Conservation (phyloP, 83 land plant genomes). For the Diphasiastrum complanatum region DNA sequence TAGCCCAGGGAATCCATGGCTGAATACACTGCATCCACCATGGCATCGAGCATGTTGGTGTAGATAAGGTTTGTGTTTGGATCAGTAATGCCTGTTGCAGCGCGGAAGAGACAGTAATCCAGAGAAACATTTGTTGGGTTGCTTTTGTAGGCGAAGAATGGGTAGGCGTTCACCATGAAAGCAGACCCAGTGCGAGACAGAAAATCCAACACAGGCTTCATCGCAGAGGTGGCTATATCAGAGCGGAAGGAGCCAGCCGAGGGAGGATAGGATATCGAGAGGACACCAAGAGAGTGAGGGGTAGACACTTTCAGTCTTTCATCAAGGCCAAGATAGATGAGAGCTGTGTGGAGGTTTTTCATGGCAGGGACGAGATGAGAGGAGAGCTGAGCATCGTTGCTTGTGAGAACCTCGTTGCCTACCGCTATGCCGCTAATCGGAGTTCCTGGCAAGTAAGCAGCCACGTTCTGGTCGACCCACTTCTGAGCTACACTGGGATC, state of each 20-base stretch:
- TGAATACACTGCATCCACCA: constrained; percentile 35
- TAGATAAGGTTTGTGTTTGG: constrained; percentile 26
- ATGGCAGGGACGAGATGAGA: constrained; percentile 14
- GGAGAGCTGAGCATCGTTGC: neutral
- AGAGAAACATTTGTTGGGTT: constrained; percentile 24
- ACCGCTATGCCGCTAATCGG: constrained; percentile 11
- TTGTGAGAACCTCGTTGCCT: constrained; percentile 17
- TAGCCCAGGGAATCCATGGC: constrained; percentile 34
- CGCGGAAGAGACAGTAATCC: constrained; percentile 29
- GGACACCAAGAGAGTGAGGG: constrained; percentile 7
- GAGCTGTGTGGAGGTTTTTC: constrained; percentile 11
- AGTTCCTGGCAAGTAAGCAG: constrained; percentile 13
- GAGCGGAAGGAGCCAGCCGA: constrained; percentile 20
- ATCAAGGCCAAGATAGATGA: neutral
- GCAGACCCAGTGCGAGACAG: constrained; percentile 20
- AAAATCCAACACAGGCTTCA: constrained; percentile 22
- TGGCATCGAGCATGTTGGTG: constrained; percentile 41
- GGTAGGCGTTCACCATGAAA: constrained; percentile 38
- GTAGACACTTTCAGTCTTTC: constrained; percentile 13
- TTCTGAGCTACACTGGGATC: constrained; percentile 12
- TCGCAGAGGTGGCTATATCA: neutral
- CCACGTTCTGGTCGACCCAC: constrained; percentile 31
- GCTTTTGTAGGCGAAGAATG: constrained; percentile 32
- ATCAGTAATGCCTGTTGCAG: constrained; percentile 22
- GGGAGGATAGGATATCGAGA: constrained; percentile 27